These are phyloP conservation scores for Tilletia walkeri DNA, from an alignment of 1,284 basidiomycete species.

Conservation along the genomic window DNA sequence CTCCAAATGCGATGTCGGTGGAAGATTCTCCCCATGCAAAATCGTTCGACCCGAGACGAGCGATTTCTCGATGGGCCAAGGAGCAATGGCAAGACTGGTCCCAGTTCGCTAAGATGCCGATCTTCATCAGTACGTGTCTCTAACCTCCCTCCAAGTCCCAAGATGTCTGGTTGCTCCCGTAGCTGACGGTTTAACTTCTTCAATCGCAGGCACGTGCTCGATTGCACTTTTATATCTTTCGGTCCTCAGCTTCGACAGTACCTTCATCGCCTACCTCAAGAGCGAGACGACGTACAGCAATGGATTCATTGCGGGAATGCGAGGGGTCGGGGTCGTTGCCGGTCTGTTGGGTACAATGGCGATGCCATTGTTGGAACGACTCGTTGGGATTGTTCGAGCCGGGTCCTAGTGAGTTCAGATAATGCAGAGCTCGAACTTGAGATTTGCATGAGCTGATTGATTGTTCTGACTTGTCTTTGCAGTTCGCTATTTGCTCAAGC, in stretches of 20 bases:
- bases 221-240: slow-evolving; percentile 63
- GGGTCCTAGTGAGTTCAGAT: slow-evolving; percentile 54
- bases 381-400: slow-evolving; percentile 60
- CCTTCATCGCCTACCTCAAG: slow-evolving; percentile 49
- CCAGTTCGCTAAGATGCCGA: slow-evolving; percentile 59
- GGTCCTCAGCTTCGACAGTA: slow-evolving; percentile 56
- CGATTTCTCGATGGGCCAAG: not conserved
- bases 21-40: no score
- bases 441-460: not conserved
- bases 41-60: no score
- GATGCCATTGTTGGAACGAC: slow-evolving; percentile 58
- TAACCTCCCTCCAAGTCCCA: not conserved
- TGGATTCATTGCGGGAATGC: slow-evolving; percentile 63
- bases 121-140: slow-evolving; percentile 56
- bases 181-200: not conserved
- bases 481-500: slow-evolving; percentile 31
- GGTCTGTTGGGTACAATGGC: slow-evolving; percentile 61
- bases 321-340: slow-evolving; percentile 60
- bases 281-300: slow-evolving; percentile 55
- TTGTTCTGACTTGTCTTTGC: not conserved
- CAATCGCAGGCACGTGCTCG: slow-evolving; percentile 55
- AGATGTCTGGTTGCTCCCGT: not conserved
- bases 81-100: slow-evolving; percentile 57
- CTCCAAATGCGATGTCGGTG: no score
- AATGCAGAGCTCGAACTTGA: not conserved